Evolutionary conservation across 23 red algal species (phyloP).

Genomic region (Cyanidiococcus yangmingshanensis): DNA sequence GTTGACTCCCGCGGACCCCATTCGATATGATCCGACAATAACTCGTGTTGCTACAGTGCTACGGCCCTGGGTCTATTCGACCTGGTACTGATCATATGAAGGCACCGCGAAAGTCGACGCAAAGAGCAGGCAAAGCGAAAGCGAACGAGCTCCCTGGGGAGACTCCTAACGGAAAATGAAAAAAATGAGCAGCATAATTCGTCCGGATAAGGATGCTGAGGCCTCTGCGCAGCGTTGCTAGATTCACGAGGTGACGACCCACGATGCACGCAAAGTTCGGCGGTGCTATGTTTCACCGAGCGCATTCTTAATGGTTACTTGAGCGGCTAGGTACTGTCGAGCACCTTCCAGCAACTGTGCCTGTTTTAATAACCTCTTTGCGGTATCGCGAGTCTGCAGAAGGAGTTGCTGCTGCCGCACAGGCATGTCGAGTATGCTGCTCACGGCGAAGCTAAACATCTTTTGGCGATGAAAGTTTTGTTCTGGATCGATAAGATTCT

Average conservation of each 20-base stretch:
- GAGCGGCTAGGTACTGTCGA: slow-evolving; percentile 69
- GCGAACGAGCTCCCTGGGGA: too few species aligned
- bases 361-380: slow-evolving; percentile 40
- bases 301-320: slow-evolving; percentile 69
- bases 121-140: not conserved
- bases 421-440: slow-evolving; percentile 71
- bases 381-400: slow-evolving; percentile 64
- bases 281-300: slow-evolving; percentile 9
- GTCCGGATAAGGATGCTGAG: too few species aligned
- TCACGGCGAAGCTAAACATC: slow-evolving; percentile 64
- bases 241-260: too few species aligned
- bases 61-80: not conserved
- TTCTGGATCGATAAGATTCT: not conserved
- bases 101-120: not conserved
- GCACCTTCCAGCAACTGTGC: slow-evolving; percentile 47
- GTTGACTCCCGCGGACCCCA: not conserved
- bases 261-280: too few species aligned
- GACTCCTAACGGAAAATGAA: too few species aligned
- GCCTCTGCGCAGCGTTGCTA: too few species aligned
- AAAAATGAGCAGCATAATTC: too few species aligned
- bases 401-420: slow-evolving; percentile 67
- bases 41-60: not conserved
- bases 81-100: not conserved
- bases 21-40: slow-evolving; percentile 3
- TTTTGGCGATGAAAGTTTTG: slow-evolving; percentile 12